These are phyloP conservation scores for Boletus vinaceobasis DNA, from an alignment of 768 basidiomycete genomes.

Conservation along the genomic window DNA sequence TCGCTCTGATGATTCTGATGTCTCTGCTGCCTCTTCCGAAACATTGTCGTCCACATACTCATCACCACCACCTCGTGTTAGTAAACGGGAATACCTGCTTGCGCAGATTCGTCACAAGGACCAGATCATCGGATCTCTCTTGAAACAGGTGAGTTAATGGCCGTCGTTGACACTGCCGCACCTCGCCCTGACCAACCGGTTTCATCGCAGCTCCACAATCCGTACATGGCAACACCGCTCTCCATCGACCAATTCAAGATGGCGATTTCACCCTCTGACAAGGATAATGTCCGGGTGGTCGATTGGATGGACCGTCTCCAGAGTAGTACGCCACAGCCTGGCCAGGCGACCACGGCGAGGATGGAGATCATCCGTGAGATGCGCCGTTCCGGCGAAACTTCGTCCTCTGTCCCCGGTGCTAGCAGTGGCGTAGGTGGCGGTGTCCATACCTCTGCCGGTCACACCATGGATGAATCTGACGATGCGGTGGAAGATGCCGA, in stretches of 20 bases:
- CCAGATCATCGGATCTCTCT: conserved; percentile 76
- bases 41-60: conserved; percentile 36
- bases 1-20: conserved; percentile 26
- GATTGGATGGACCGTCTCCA: conserved; percentile 74
- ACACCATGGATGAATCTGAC: conserved; percentile 37
- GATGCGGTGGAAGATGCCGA: conserved; percentile 32
- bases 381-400: conserved; percentile 26
- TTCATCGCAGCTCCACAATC: conserved; percentile 54
- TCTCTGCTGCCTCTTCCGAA: conserved; percentile 33
- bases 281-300: conserved; percentile 62
- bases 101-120: conserved; percentile 88
- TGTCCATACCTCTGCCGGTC: neutral
- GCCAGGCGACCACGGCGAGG: conserved; percentile 35
- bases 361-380: conserved; percentile 29
- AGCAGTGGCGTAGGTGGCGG: neutral
- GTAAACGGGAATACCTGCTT: conserved; percentile 83
- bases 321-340: conserved; percentile 50
- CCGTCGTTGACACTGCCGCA: neutral
- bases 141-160: conserved; percentile 61
- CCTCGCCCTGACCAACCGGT: neutral
- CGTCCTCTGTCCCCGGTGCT: neutral
- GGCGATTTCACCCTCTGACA: conserved; percentile 74
- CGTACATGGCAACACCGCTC: conserved; percentile 74
- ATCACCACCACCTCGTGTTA: conserved; percentile 35
- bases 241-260: conserved; percentile 75